Conservation (phyloP, 768 basidiomycete species). For the Hygrophorus russula region DNA sequence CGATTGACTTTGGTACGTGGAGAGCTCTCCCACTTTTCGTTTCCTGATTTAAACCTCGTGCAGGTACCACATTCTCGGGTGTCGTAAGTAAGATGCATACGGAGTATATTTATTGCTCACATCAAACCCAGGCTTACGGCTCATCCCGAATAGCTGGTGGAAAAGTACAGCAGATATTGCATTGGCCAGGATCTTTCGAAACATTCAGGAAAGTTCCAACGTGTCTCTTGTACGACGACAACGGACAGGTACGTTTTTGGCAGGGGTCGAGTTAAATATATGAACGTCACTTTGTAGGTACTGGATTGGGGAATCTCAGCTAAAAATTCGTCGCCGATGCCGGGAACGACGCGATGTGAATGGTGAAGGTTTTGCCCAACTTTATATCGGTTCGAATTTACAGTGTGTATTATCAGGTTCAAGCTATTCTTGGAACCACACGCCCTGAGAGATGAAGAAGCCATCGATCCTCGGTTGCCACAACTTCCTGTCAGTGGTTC, state of each 20-base stretch:
- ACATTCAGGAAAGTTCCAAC: constrained; percentile 85
- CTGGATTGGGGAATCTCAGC: constrained; percentile 84
- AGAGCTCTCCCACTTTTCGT: not conserved
- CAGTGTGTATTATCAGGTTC: constrained; percentile 36
- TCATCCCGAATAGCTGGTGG: constrained; percentile 77
- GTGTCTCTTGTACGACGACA: constrained; percentile 70
- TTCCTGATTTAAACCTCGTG: constrained; percentile 1
- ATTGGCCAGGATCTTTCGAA: constrained; percentile 80
- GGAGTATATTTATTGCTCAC: constrained; percentile 5
- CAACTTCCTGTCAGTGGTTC: constrained; percentile 52
- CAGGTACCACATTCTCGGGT: constrained; percentile 83
- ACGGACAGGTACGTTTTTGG: constrained; percentile 31
- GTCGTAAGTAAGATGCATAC: constrained; percentile 42
- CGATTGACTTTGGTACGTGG: constrained; percentile 69
- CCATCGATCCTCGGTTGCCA: constrained; percentile 71
- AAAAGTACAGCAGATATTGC: constrained; percentile 71
- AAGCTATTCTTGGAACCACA: constrained; percentile 81
- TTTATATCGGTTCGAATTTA: not conserved
- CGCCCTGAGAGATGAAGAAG: constrained; percentile 59
- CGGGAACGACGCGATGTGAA: constrained; percentile 46
- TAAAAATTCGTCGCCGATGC: constrained; percentile 63
- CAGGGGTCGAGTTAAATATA: too few relatives aligned
- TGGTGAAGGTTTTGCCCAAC: constrained; percentile 17
- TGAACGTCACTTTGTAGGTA: constrained; percentile 14
- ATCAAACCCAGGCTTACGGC: constrained; percentile 56